Percentiles rank a stretch among this genome's conserved stretches.
Conservation (phyloP, 495 filamentous ascomycete species). For the Cryomyces minteri region DNA sequence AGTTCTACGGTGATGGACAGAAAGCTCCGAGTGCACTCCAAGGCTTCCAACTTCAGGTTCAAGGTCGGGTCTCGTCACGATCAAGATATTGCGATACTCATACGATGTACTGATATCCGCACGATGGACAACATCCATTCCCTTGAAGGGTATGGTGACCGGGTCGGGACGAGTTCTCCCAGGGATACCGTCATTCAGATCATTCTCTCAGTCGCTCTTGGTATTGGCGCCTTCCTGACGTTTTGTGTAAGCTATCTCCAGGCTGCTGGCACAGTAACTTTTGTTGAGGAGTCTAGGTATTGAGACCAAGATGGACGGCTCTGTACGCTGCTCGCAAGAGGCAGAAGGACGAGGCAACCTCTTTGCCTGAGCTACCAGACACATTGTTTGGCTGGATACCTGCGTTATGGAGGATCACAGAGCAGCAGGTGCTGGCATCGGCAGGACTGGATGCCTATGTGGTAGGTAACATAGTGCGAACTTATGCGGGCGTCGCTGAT, state of each 20-base stretch:
- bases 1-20: too few relatives aligned
- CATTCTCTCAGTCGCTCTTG: constrained; percentile 35
- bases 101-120: background rate
- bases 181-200: constrained; percentile 41
- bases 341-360: constrained; percentile 45
- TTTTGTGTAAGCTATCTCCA: constrained; percentile 35
- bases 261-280: too few relatives aligned
- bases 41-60: too few relatives aligned
- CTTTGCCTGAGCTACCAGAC: constrained; percentile 67
- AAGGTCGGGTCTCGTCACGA: too few relatives aligned
- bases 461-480: constrained; percentile 27
- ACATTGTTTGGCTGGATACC: constrained; percentile 90
- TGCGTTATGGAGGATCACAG: constrained; percentile 68
- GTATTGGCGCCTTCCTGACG: constrained; percentile 37
- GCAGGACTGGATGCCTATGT: constrained; percentile 93
- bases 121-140: constrained; percentile 15
- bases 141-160: constrained; percentile 3
- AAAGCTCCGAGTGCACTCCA: too few relatives aligned
- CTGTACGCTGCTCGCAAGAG: constrained; percentile 82
- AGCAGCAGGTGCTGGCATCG: constrained; percentile 74
- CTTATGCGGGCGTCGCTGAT: too few relatives aligned
- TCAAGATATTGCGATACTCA: too few relatives aligned
- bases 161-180: constrained; percentile 18
- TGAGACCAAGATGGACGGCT: constrained; percentile 81
- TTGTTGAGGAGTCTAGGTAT: constrained; percentile 25